These are phyloP conservation scores for Ophiocordyceps robertsii DNA, from an alignment of 2,329 filamentous ascomycete genomes.

Conservation along the genomic window DNA sequence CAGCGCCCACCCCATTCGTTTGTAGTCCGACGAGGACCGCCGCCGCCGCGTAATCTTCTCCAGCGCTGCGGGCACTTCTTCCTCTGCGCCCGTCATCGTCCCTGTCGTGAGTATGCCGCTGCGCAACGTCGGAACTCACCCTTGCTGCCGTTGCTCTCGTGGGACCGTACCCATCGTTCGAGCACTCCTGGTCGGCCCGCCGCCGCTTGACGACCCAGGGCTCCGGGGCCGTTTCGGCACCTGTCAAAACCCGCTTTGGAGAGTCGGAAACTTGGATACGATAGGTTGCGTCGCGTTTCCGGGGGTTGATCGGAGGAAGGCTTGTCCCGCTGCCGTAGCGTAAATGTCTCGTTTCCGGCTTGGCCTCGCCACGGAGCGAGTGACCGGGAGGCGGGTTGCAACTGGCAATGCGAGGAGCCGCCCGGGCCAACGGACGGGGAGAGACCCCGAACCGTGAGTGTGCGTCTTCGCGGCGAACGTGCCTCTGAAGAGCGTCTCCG, in stretches of 20 bases:
- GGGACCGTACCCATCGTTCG: background rate
- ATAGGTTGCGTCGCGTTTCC: too few relatives aligned
- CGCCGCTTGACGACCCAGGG: background rate
- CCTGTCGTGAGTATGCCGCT: background rate
- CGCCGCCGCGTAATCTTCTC: slow-evolving; percentile 1
- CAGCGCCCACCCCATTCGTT: background rate
- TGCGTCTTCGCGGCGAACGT: background rate
- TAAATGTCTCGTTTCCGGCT: too few relatives aligned
- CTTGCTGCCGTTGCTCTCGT: background rate
- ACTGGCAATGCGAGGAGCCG: too few relatives aligned
- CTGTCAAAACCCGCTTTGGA: too few relatives aligned
- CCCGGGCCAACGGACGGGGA: too few relatives aligned
- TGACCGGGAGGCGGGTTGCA: background rate
- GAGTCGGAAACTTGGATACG: too few relatives aligned
- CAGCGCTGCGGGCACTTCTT: background rate
- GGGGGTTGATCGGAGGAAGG: background rate
- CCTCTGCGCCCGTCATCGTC: background rate
- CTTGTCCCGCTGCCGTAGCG: background rate
- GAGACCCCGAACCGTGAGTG: background rate
- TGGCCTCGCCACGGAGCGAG: background rate
- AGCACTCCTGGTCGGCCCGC: background rate
- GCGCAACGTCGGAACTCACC: background rate
- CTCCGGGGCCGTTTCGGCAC: background rate
- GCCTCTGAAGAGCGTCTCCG: too few relatives aligned
- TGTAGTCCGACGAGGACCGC: slow-evolving; percentile 1